These are phyloP conservation scores for Botrytis elliptica DNA, from an alignment of 2,329 filamentous ascomycete genomes.

Conservation along the genomic window DNA sequence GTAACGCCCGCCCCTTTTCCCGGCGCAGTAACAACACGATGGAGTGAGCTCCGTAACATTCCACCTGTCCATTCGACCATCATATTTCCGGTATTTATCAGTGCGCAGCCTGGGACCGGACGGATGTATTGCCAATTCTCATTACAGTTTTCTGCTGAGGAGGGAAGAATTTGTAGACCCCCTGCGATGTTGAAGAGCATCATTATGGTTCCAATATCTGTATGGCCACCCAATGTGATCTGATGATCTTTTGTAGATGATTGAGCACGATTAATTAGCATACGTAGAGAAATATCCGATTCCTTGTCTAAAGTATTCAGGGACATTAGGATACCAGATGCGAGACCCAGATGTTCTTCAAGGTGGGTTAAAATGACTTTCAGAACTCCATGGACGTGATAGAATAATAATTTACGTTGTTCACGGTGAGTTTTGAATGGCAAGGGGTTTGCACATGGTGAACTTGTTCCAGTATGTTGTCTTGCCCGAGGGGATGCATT, in stretches of 20 bases:
- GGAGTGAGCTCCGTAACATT: not conserved
- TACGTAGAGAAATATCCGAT: not conserved
- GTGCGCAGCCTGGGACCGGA: not conserved
- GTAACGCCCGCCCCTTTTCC: not conserved
- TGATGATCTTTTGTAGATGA: not conserved
- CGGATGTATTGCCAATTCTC: not conserved
- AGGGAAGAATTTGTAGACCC: not conserved
- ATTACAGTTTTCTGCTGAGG: not conserved
- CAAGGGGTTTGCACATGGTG: not conserved
- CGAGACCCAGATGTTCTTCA: not conserved
- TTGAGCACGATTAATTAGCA: not conserved
- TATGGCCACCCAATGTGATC: not conserved
- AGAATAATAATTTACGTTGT: not conserved
- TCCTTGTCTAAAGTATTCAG: not conserved
- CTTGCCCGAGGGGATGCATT: not conserved
- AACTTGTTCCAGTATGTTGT: not conserved
- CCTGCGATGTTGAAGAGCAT: not conserved
- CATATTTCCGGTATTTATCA: not conserved
- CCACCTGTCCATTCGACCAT: not conserved
- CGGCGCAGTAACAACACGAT: not conserved
- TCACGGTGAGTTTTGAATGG: not conserved
- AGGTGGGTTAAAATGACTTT: not conserved
- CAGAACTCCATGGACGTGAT: not conserved
- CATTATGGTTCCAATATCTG: not conserved
- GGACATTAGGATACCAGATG: not conserved